Evolutionary conservation across 2,329 filamentous ascomycete genomes (phyloP).

Genomic region (Fusarium nisikadoi): DNA sequence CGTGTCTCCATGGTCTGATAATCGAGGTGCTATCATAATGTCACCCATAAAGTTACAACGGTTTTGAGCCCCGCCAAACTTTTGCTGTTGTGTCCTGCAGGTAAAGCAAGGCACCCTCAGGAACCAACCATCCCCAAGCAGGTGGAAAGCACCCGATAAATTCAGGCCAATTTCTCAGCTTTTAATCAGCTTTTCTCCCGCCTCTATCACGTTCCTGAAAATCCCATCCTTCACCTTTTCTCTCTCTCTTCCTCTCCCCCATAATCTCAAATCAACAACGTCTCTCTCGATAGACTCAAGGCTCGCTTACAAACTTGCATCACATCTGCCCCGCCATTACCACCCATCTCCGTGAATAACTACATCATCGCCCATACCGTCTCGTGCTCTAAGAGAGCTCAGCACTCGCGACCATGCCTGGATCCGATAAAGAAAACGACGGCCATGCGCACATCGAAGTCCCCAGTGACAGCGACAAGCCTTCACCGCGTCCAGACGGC

Average conservation of each 20-base stretch:
- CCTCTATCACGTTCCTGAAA: background rate
- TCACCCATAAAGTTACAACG: conserved; percentile 6
- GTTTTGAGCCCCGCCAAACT: conserved; percentile 19
- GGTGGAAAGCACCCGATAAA: background rate
- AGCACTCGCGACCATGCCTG: conserved; percentile 51
- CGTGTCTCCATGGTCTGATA: conserved; percentile 21
- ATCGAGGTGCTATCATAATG: conserved; percentile 20
- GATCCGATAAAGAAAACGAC: conserved; percentile 52
- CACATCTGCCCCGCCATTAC: conserved; percentile 30
- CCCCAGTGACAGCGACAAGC: conserved; percentile 57
- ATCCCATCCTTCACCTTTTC: background rate
- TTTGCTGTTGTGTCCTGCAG: background rate
- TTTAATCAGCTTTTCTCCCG: conserved; percentile 13
- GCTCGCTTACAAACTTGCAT: conserved; percentile 18
- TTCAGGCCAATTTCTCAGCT: conserved; percentile 14
- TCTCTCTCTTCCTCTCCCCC: background rate
- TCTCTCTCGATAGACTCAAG: background rate
- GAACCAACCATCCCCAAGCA: conserved; percentile 17
- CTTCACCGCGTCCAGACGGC: conserved; percentile 53
- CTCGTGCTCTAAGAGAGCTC: background rate
- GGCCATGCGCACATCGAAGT: conserved; percentile 61
- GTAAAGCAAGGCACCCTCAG: conserved; percentile 17
- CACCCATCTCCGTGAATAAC: conserved; percentile 1
- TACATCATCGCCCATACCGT: conserved; percentile 23
- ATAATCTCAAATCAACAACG: background rate